A percentile compares a stretch with the other conserved stretches of the same genome.
These are phyloP conservation scores for Avena atlantica DNA, from an alignment of 176 grass and related monocot genomes.

Conservation along the genomic window DNA sequence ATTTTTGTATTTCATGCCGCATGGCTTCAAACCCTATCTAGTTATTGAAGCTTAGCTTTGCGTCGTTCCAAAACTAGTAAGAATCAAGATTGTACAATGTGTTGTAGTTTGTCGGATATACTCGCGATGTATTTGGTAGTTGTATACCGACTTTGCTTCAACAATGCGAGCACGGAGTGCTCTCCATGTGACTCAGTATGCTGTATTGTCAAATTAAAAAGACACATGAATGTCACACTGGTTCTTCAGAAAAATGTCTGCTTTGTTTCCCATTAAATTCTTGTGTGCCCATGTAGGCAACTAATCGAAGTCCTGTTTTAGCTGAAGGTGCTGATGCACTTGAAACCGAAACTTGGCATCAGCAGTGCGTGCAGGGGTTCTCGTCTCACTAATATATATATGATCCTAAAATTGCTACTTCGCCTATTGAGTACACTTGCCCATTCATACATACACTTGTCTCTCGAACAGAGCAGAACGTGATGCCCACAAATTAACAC, in stretches of 20 bases:
- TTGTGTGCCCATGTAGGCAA: neutral
- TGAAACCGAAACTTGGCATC: neutral
- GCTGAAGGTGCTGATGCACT: constrained; percentile 22
- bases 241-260: neutral
- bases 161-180: neutral
- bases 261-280: neutral
- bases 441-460: neutral
- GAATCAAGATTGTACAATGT: constrained; percentile 57
- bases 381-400: neutral
- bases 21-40: constrained; percentile 29
- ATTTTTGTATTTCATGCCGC: constrained; percentile 28
- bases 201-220: constrained; percentile 38
- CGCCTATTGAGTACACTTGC: neutral
- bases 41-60: constrained; percentile 3
- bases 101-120: constrained; percentile 34
- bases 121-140: constrained; percentile 4
- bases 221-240: neutral
- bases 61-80: constrained; percentile 35
- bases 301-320: neutral
- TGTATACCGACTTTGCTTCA: neutral
- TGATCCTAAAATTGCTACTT: neutral
- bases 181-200: neutral
- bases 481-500: neutral
- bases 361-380: neutral
- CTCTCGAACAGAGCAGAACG: neutral